These are phyloP conservation scores for Candida palmyrensis DNA, from an alignment of 805 yeast genomes.

Conservation along the genomic window DNA sequence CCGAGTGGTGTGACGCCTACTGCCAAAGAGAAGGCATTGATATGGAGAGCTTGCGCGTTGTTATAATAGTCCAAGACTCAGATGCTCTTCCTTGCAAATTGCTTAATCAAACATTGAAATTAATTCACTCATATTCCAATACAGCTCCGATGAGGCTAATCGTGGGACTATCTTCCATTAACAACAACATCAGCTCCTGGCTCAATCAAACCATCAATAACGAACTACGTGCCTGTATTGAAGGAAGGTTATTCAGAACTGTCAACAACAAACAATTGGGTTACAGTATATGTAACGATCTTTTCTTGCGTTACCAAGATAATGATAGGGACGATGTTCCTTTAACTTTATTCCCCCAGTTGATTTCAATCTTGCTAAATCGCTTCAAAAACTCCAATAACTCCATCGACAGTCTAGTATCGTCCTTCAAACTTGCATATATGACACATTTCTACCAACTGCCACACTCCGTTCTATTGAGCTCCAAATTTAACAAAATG, in stretches of 20 bases:
- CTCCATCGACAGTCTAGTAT: constrained; percentile 34
- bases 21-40: constrained; percentile 4
- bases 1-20: constrained; percentile 23
- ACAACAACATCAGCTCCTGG: constrained; percentile 31
- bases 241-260: constrained; percentile 27
- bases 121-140: constrained; percentile 20
- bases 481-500: constrained; percentile 6
- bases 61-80: constrained; percentile 33
- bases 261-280: constrained; percentile 30
- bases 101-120: constrained; percentile 29
- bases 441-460: constrained; percentile 38
- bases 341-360: constrained; percentile 18
- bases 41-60: constrained; percentile 11
- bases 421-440: constrained; percentile 31
- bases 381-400: constrained; percentile 35
- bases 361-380: constrained; percentile 22
- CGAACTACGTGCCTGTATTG: constrained; percentile 21
- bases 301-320: constrained; percentile 23
- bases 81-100: constrained; percentile 29
- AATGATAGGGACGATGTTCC: constrained; percentile 5
- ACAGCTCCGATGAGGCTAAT: constrained; percentile 29
- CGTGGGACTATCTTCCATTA: constrained; percentile 27
- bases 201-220: constrained; percentile 27
- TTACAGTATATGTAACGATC: constrained; percentile 25
- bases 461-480: constrained; percentile 23